These are phyloP conservation scores for Talaromyces sp. DNA, from an alignment of 2,329 filamentous ascomycete genomes.

Conservation along the genomic window DNA sequence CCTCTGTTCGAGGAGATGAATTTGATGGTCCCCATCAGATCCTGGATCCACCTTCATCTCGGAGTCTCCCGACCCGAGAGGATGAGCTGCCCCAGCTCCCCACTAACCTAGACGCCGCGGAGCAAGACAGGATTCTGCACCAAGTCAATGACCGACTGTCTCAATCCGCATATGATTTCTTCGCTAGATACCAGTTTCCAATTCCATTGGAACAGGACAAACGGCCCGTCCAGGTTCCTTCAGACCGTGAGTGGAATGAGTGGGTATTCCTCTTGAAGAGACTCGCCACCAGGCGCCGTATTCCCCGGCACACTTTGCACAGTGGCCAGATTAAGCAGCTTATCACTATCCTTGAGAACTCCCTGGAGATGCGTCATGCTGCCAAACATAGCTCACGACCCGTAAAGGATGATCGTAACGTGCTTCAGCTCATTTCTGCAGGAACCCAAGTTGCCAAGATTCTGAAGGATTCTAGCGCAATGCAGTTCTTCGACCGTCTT, in stretches of 20 bases:
- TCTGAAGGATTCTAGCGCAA: constrained; percentile 78
- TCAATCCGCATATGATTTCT: constrained; percentile 85
- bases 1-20: constrained; percentile 76
- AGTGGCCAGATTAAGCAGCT: constrained; percentile 91
- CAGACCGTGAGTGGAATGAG: constrained; percentile 86
- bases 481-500: constrained; percentile 78
- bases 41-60: constrained; percentile 70
- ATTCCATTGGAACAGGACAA: constrained; percentile 83
- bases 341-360: constrained; percentile 85
- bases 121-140: constrained; percentile 79
- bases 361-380: constrained; percentile 82
- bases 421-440: constrained; percentile 82
- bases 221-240: constrained; percentile 72
- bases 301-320: constrained; percentile 80
- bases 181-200: constrained; percentile 88
- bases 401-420: constrained; percentile 85
- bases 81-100: constrained; percentile 79
- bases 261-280: constrained; percentile 88
- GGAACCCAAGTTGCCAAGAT: constrained; percentile 88
- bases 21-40: constrained; percentile 88
- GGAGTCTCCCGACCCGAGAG: constrained; percentile 74
- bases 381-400: constrained; percentile 81
- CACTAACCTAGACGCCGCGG: constrained; percentile 78
- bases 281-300: constrained; percentile 81
- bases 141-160: constrained; percentile 83